Base-by-base conservation (phyloP, 2,329 filamentous ascomycete species). In the Dothistroma septosporum region DNA sequence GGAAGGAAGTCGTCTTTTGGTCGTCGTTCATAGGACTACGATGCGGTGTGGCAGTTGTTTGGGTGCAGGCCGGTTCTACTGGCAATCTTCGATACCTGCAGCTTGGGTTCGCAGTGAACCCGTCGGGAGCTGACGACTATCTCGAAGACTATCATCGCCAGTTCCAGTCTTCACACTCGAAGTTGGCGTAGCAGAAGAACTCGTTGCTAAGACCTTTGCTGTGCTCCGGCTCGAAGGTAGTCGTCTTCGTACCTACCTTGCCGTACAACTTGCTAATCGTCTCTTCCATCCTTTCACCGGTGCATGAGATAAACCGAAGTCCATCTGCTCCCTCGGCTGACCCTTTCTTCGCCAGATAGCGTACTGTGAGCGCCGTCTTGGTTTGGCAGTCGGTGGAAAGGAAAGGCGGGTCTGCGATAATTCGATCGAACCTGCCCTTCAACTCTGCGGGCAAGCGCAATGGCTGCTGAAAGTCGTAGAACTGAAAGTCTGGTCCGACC, bases 311-410 rank as follows among this genome's bases (percentile, higher is more conserved):
- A 56, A 92, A 70, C 22, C 67, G 71, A 11, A 75, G 64, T 7
- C 64, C 66, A 22, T 59, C 55, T 28, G 46, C 44, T 28, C 61
- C 64, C 32, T 58, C 55, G 24, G 56, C 37, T 12, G 60, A 68
- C 77, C 78, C 81, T 10, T 68, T 74, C 50, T 83, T 87, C 28
- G 85, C 80, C 49, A 93, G 80, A 87, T 86, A 92, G n/a, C 87
- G 83, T 19, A 87, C 84, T 1, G 90, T 92, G 68, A 92, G 75
- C 9, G 90, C 89, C 63, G 85, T 88, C 79, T 91, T 92, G 0
- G 88, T 91, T 73, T 93, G 89, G 72, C 90, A 93, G 70, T 93
- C 89, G 63, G 89, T 83, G 72, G 85, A 91, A 37, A 93, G 78
- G 72, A 93, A 93, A 0, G 90, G 90, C 9, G 90, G 90, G 71